Evolutionary conservation across 164 flowering plant species (phyloP), one percentile per base, ranked within the genome.

Genomic region (Dillenia turbinata): DNA sequence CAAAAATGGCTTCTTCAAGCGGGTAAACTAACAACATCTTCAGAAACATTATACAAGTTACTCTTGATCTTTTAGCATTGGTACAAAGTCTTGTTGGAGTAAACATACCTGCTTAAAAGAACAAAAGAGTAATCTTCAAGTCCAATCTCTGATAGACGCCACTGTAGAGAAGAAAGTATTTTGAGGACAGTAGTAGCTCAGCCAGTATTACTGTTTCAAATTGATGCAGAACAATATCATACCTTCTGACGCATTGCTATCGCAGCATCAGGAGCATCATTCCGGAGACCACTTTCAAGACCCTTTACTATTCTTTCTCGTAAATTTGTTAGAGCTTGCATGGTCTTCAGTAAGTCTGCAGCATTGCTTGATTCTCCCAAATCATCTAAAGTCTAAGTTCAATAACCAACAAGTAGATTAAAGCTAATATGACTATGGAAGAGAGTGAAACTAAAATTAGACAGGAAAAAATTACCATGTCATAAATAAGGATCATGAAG

Each of bases 191-290:
- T 19, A 19, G 1, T 47, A 50, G 5, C 49, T n/a, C 14, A 12
- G 56, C 56, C 57, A 43, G 11, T 3, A 6, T 11, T 16, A 24
- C 12, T 40, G 44, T 43, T 17, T 13, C 49, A 19, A 57, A n/a
- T 22, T 59, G 26, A 14, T 19, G 14, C 7, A 8, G 15, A 57
- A 52, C 49, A 49, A 15, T 4, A 54, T 50, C 56, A 47, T 48
- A 85, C 98, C 90, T 93, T 88, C 76, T 93, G 98, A 61, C 97
- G 98, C 84, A 86, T 90, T 57, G 97, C 98, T 69, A 90, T 89
- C 65, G 98, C 94, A 75, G 85, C 59, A 78, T 93, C 98, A 75
- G 97, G 70, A 51, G 97, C 98, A 87, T 93, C 98, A 79, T 93
- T 88, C 54, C 97, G 81, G 33, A 89, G 80, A 56, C 98, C 98